Evolutionary conservation across 1,139 yeast species (phyloP), one percentile per base, ranked within the genome.

Genomic region (Debaryomyces robertsiae): DNA sequence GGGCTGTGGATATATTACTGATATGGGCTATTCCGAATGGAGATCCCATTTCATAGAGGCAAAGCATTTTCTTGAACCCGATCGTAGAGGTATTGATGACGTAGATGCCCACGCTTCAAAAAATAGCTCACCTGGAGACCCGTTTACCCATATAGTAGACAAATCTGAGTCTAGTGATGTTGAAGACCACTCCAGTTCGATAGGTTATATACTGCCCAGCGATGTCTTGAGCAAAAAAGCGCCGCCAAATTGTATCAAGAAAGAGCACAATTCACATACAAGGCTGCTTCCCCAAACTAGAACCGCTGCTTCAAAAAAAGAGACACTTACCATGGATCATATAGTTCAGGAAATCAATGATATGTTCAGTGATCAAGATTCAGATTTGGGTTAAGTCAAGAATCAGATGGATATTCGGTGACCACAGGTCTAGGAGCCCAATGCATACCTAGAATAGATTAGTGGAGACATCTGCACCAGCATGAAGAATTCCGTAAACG

Each of bases 1-100:
- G 27, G 77, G 77, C 4, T 71, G 77, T 50, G 72, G 66, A 3
- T 69, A 50, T 45, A 60, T 65, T 58, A 67, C 75, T 0, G 73
- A 66, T 32, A 63, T 57, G 7, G 69, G 73, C 2, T 70, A 66
- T 45, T 42, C 52, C 11, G 64, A 57, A 23, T 68, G 69, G 65
- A 50, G 63, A 39, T 29, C 46, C 3, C 77, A 71, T 53, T 55
- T 69, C 33, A 46, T 59, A 6, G 48, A 45, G 2, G 44, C 40
- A 19, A 45, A 49, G 6, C 68, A 63, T 44, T 49, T 57, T 39
- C 36, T 49, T 1, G 39, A 49, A 10, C 51, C 57, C 5, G 35
- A 36, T 13, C 27, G 23, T 30, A 24, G 27, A 17, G 13, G 30
- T 9, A 31, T 11, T n/a, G 32, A 35, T 25, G 22, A 30, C 18